Evolutionary conservation across 805 yeast species (phyloP).

Genomic region (Candida lessepsii): DNA sequence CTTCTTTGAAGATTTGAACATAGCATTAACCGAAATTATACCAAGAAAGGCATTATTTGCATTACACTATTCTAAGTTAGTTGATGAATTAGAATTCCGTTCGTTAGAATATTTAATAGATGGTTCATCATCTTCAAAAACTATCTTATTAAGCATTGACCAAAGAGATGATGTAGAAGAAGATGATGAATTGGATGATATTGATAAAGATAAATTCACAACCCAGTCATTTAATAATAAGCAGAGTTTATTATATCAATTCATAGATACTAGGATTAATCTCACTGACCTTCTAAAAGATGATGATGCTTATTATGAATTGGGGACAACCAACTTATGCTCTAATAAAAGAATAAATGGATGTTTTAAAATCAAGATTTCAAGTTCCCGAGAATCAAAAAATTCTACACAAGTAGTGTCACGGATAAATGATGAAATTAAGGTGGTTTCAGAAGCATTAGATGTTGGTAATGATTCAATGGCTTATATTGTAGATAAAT

Average conservation of each 20-base stretch:
- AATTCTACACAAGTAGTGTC: slow-evolving; percentile 16
- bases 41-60: slow-evolving; percentile 40
- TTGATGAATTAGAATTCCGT: slow-evolving; percentile 66
- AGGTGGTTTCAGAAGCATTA: slow-evolving; percentile 44
- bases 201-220: too few species aligned
- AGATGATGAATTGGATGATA: slow-evolving; percentile 19
- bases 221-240: slow-evolving; percentile 29
- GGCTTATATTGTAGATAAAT: slow-evolving; percentile 65
- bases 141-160: slow-evolving; percentile 54
- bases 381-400: slow-evolving; percentile 18
- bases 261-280: slow-evolving; percentile 47
- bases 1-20: slow-evolving; percentile 23
- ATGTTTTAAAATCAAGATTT: slow-evolving; percentile 46
- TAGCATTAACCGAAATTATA: slow-evolving; percentile 25
- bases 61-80: slow-evolving; percentile 56
- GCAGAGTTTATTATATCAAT: slow-evolving; percentile 58
- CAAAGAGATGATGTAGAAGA: slow-evolving; percentile 35
- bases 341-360: slow-evolving; percentile 56
- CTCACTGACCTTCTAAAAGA: slow-evolving; percentile 15
- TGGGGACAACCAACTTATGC: slow-evolving; percentile 56
- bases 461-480: slow-evolving; percentile 56
- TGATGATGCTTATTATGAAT: slow-evolving; percentile 20
- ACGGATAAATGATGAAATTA: slow-evolving; percentile 55
- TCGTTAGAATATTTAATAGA: slow-evolving; percentile 56
- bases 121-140: slow-evolving; percentile 49